Base-by-base conservation (phyloP, 768 basidiomycete genomes). In the Boletellus ananas region DNA sequence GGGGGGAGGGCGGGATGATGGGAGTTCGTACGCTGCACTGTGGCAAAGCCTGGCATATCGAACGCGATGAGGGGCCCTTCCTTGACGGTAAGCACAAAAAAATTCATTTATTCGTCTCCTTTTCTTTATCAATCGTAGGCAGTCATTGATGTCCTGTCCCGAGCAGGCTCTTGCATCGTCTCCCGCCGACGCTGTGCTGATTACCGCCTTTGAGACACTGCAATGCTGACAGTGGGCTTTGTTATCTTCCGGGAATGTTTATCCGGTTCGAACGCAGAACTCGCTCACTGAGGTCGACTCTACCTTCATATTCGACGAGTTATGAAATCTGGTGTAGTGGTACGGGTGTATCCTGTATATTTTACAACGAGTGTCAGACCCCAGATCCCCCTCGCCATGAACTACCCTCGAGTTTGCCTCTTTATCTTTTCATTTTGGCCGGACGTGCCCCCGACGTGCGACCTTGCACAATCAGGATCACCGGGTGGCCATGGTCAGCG, bases 1-100 rank as follows among this genome's bases (percentile, higher is more conserved):
- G 49, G 54, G 45, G 33, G 6, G 37, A 63, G 34, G 46, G 31
- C 44, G 55, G 53, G 45, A 43, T 50, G 39, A 50, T 52, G 43
- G 43, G 29, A 27, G 35, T 34, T 11, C 1, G 35, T 39, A 45
- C 51, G 45, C 50, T 18, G 43, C 40, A 53, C 34, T n/a, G 34
- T 41, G 33, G 29, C 13, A 43, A 52, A 23, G 35, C 29, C 20
- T 31, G 38, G 27, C 34, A 29, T 47, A 36, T 33, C 29, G 40
- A 47, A 20, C 1, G 4, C 34, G 9, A 41, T 14, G 36, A 46
- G 47, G 43, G 48, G 18, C 35, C 8, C 40, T 31, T 43, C 23
- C 44, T 29, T 39, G 45, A 50, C 44, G 34, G 34, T 52, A 52
- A 57, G 47, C 48, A 35, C 12, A 29, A 21, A 11, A 31, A 40